These are phyloP conservation scores for Pulveroboletus sp. DNA, from an alignment of 768 basidiomycete genomes.

Conservation along the genomic window DNA sequence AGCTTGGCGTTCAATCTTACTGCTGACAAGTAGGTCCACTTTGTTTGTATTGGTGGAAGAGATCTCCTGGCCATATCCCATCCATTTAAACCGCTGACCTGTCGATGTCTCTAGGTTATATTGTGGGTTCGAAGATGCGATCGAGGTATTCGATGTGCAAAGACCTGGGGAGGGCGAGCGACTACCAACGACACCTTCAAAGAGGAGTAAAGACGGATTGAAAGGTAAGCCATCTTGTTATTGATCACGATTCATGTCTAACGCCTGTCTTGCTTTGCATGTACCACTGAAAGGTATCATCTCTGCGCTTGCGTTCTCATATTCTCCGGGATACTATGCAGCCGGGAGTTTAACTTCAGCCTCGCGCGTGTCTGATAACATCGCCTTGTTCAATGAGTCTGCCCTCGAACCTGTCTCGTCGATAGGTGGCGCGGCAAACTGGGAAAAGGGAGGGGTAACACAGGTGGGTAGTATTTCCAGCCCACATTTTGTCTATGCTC, in stretches of 20 bases:
- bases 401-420: slow-evolving; percentile 57
- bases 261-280: not conserved
- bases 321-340: slow-evolving; percentile 66
- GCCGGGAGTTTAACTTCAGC: slow-evolving; percentile 70
- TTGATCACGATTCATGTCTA: not conserved
- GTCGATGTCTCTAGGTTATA: slow-evolving; percentile 50
- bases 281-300: slow-evolving; percentile 65
- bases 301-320: slow-evolving; percentile 77
- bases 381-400: slow-evolving; percentile 65
- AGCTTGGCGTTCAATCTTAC: slow-evolving; percentile 73
- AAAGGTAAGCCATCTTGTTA: slow-evolving; percentile 58
- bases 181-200: slow-evolving; percentile 65
- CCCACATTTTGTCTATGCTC: not conserved
- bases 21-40: slow-evolving; percentile 52
- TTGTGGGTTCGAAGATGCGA: slow-evolving; percentile 83
- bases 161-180: slow-evolving; percentile 73
- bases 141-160: slow-evolving; percentile 80
- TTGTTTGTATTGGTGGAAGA: too few relatives aligned
- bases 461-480: slow-evolving; percentile 39
- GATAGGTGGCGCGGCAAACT: slow-evolving; percentile 50
- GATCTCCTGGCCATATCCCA: not conserved
- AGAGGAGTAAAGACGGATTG: slow-evolving; percentile 80
- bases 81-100: not conserved
- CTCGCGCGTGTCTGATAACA: slow-evolving; percentile 44
- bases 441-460: slow-evolving; percentile 38